phyloP scores from a whole-genome alignment of 2,329 filamentous ascomycete genomes.

The Fusarium ramigenum region DNA sequence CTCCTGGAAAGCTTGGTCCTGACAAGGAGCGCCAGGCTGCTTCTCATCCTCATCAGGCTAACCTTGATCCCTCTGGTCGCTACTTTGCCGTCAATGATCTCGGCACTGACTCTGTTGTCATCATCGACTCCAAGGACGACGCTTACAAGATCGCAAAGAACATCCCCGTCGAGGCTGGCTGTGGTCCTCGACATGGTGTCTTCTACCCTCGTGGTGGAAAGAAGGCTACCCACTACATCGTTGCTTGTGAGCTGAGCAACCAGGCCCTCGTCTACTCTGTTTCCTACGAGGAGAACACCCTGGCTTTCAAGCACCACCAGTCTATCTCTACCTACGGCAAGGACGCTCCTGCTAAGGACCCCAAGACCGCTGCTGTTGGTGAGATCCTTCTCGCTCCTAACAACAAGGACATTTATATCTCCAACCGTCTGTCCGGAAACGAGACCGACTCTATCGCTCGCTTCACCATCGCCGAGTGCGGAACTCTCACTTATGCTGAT shows the following conservation, averaged over 20 bases:
- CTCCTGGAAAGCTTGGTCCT: slow-evolving; percentile 48
- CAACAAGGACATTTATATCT: slow-evolving; percentile 59
- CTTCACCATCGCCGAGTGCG: slow-evolving; percentile 50
- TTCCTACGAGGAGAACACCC: slow-evolving; percentile 47
- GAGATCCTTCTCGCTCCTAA: slow-evolving; percentile 55
- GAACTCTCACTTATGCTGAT: slow-evolving; percentile 47
- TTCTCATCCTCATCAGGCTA: slow-evolving; percentile 58
- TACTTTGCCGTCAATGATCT: slow-evolving; percentile 61
- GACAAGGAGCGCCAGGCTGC: slow-evolving; percentile 46
- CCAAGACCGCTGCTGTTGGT: slow-evolving; percentile 54
- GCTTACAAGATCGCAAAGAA: slow-evolving; percentile 50
- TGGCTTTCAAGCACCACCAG: slow-evolving; percentile 51
- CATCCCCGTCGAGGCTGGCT: slow-evolving; percentile 48
- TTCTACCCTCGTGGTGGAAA: slow-evolving; percentile 52
- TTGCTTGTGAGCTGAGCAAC: slow-evolving; percentile 59
- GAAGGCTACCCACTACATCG: slow-evolving; percentile 55
- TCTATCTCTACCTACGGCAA: slow-evolving; percentile 54
- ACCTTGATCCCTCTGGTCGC: slow-evolving; percentile 59
- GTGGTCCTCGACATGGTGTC: slow-evolving; percentile 61
- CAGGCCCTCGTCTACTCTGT: slow-evolving; percentile 55
- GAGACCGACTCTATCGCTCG: slow-evolving; percentile 58
- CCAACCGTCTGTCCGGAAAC: slow-evolving; percentile 59
- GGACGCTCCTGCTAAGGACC: slow-evolving; percentile 47
- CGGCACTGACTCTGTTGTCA: slow-evolving; percentile 57
- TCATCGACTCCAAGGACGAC: slow-evolving; percentile 56